Percentiles rank a stretch among this genome's conserved stretches.
These are phyloP conservation scores for Kazachstania sp. DNA, from an alignment of 1,139 yeast genomes.

Conservation along the genomic window DNA sequence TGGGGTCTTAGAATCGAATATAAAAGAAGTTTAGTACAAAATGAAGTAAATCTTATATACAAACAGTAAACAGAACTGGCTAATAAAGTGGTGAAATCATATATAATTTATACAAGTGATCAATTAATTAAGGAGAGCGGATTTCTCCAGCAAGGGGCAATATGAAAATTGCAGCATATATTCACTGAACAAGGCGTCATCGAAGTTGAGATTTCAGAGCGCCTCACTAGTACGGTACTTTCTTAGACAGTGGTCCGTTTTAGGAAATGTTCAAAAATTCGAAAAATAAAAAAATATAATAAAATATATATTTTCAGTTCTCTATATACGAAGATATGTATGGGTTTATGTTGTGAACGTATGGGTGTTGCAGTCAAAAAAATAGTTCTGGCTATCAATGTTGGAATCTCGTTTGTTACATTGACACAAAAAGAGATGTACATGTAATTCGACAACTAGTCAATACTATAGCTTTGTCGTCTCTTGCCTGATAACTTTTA, in stretches of 20 bases:
- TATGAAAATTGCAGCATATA: background rate
- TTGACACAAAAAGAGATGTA: background rate
- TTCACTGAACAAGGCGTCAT: background rate
- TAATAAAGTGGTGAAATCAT: background rate
- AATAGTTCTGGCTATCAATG: too few species aligned
- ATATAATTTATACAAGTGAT: conserved; percentile 1
- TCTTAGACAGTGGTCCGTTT: background rate
- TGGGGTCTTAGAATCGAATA: conserved; percentile 11
- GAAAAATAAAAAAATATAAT: too few species aligned
- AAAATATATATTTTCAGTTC: too few species aligned
- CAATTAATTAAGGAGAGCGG: background rate
- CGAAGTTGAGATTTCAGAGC: background rate
- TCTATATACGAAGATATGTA: too few species aligned
- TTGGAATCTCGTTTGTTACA: too few species aligned
- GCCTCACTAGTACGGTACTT: background rate
- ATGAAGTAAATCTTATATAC: background rate
- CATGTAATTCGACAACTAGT: background rate
- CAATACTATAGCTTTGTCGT: conserved; percentile 6
- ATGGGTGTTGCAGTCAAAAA: background rate
- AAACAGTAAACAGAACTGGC: background rate
- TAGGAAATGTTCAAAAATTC: background rate
- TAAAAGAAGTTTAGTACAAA: background rate
- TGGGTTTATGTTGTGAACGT: background rate
- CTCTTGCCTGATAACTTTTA: conserved; percentile 45
- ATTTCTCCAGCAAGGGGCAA: background rate